Evolutionary conservation across 768 basidiomycete genomes (phyloP), one percentile per base, ranked within the genome.

Genomic region (Termitomyces sp.): DNA sequence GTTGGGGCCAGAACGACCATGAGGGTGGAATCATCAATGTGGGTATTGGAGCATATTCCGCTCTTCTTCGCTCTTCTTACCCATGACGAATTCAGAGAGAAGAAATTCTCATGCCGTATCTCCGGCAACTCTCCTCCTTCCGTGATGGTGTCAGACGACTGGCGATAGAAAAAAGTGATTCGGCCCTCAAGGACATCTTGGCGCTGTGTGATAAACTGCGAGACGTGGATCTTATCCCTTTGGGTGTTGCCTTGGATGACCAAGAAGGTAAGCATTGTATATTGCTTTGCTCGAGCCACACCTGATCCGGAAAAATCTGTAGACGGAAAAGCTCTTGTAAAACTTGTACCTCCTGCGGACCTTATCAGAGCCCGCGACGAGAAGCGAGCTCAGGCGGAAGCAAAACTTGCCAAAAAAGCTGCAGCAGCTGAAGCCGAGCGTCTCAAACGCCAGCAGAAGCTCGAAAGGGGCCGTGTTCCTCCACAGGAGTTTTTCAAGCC

Each of bases 281-380:
- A 16, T 21, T 47, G 32, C 23, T 31, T 29, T 23, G 32, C 9
- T 50, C 48, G 38, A 10, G 38, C 19, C 23, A 40, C 34, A 25
- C 44, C 59, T 46, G 64, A 23, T n/a, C 10, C 42, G 10, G 19
- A 21, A 52, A 46, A 55, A 53, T 44, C 23, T 31, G 31, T 62
- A 95, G 95, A 95, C 75, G 95, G 95, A n/a, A 87, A 86, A 66
- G 96, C 96, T 4, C 84, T 98, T 31, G 90, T 97, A 58, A 98
- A 98, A 72, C 78, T 98, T 42, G 91, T 95, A 25, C 77, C 91
- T 38, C 86, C 95, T 2, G 82, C 83, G 12, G 85, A 91, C 56
- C 78, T 99, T 38, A 83, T 95, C 62, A 87, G 79, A 66, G 87
- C 85, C 2, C 85, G 95, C 45, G 95, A 98, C 59, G 95, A 95